Evolutionary conservation across 306 rosid species (phyloP).

Genomic region (Ammopiptanthus mongolicus): DNA sequence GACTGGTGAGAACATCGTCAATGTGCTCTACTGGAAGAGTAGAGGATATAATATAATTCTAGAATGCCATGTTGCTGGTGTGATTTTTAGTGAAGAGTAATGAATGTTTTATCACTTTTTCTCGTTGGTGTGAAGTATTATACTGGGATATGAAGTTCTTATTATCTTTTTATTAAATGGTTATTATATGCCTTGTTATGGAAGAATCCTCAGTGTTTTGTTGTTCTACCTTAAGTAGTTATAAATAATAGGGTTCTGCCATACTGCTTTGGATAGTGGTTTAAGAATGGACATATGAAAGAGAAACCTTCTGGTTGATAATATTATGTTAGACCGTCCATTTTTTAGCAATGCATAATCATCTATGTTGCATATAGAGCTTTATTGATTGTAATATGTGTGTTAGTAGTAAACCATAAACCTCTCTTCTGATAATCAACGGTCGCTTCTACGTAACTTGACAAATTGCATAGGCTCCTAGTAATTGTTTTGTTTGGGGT

Average conservation of each 20-base stretch:
- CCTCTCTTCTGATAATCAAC: not conserved
- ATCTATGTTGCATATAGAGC: not conserved
- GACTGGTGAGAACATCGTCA: slow-evolving; percentile 63
- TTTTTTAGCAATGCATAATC: not conserved
- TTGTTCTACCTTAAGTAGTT: not conserved
- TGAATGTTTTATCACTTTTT: not conserved
- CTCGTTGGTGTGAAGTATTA: not conserved
- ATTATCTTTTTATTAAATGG: not conserved
- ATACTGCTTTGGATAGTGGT: not conserved
- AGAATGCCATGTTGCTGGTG: not conserved
- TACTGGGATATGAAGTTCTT: not conserved
- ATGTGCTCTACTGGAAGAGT: not conserved
- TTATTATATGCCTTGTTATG: not conserved
- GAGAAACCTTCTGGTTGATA: not conserved
- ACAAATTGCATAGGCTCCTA: not conserved
- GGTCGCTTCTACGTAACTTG: not conserved
- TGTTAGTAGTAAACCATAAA: not conserved
- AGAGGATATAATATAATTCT: not conserved
- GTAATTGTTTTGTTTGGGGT: not conserved
- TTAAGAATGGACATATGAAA: not conserved
- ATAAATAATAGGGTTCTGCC: not conserved
- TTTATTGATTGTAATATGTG: not conserved
- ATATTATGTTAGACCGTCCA: not conserved
- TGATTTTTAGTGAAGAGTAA: not conserved
- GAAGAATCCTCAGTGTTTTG: not conserved